Conservation (phyloP, 129 eudicot genomes). For the Centaurea solstitialis region DNA sequence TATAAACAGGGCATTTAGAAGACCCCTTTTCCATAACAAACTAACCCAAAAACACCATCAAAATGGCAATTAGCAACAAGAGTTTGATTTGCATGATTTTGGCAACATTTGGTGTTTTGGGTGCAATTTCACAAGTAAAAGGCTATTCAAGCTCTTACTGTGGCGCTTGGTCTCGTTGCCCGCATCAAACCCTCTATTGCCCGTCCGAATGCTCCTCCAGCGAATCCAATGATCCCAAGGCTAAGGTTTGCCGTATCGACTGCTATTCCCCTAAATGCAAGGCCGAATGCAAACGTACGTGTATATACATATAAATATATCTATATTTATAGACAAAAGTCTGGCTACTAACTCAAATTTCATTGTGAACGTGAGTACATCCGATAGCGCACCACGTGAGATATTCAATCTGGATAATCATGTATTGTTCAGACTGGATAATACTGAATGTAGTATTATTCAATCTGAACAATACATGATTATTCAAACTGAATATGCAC, state of each 20-base stretch:
- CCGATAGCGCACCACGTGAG: too few relatives aligned
- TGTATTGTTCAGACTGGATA: too few relatives aligned
- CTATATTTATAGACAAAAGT: too few relatives aligned
- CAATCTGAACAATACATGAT: too few relatives aligned
- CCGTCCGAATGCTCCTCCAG: slow-evolving; percentile 44
- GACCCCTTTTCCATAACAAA: neutral
- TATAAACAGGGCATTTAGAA: slow-evolving; percentile 15
- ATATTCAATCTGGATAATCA: too few relatives aligned
- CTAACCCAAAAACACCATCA: neutral
- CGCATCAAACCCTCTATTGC: slow-evolving; percentile 21
- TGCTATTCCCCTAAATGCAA: slow-evolving; percentile 49
- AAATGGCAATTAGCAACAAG: slow-evolving; percentile 14
- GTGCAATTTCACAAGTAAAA: slow-evolving; percentile 25
- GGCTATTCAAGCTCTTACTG: slow-evolving; percentile 31
- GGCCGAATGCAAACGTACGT: slow-evolving; percentile 33
- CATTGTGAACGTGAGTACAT: too few relatives aligned
- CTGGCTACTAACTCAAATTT: too few relatives aligned
- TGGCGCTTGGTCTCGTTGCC: slow-evolving; percentile 16
- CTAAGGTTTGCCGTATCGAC: slow-evolving; percentile 46
- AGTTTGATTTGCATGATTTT: neutral
- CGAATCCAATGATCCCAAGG: slow-evolving; percentile 28
- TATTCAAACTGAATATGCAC: too few relatives aligned
- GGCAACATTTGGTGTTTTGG: slow-evolving; percentile 18
- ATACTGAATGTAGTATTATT: too few relatives aligned
- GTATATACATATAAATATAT: too few relatives aligned